Percentiles rank a stretch among this genome's conserved stretches.
These are phyloP conservation scores for Fusarium sp. DNA, from an alignment of 2,329 filamentous ascomycete species.

Conservation along the genomic window DNA sequence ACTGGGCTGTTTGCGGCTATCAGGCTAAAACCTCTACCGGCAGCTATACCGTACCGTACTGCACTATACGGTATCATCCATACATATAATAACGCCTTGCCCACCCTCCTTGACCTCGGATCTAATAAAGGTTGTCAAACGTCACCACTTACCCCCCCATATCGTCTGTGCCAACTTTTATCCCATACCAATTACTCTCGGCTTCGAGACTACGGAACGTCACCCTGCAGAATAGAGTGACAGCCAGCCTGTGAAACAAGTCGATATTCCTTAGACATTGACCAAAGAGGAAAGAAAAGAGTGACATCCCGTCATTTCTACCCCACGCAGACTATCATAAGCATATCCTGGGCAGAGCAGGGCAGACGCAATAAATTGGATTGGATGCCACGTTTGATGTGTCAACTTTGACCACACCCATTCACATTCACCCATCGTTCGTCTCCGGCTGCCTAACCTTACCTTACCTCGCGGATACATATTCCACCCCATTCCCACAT, in stretches of 20 bases:
- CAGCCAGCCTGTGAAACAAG: slow-evolving; percentile 30
- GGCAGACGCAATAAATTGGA: no score
- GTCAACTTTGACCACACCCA: slow-evolving; percentile 4
- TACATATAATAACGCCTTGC: slow-evolving; percentile 3
- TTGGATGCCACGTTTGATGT: no score
- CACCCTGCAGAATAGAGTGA: slow-evolving; percentile 31
- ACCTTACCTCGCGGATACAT: slow-evolving; percentile 24
- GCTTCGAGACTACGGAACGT: slow-evolving; percentile 14
- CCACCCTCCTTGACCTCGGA: background rate
- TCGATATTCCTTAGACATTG: slow-evolving; percentile 11
- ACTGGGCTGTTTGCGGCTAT: slow-evolving; percentile 21
- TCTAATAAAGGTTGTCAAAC: slow-evolving; percentile 24
- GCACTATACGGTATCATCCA: no score
- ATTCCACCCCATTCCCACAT: slow-evolving; percentile 28
- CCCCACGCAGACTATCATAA: slow-evolving; percentile 34
- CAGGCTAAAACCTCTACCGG: slow-evolving; percentile 28
- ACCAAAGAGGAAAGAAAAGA: slow-evolving; percentile 20
- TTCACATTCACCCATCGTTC: slow-evolving; percentile 11
- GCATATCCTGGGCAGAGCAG: slow-evolving; percentile 23
- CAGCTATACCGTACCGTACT: no score
- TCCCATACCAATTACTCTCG: background rate
- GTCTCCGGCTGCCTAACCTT: slow-evolving; percentile 30
- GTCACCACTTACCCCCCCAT: slow-evolving; percentile 25
- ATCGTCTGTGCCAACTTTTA: slow-evolving; percentile 20
- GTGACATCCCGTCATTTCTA: slow-evolving; percentile 34